Evolutionary conservation across 208 protist species (phyloP).

Genomic region (Wallacemonas collosoma): DNA sequence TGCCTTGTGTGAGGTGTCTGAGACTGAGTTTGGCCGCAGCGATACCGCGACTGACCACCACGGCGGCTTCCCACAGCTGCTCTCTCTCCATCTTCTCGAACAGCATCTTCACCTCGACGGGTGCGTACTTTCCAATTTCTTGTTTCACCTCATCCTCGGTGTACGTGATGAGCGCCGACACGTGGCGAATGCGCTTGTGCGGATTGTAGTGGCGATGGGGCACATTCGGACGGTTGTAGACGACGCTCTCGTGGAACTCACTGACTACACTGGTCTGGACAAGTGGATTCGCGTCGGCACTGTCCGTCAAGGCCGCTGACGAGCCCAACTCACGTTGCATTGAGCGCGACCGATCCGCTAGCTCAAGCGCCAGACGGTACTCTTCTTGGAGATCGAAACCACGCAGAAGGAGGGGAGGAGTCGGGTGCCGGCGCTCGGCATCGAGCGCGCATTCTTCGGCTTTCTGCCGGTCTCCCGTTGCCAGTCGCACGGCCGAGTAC

Average conservation of each 20-base stretch:
- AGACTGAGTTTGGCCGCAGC: conserved; percentile 32
- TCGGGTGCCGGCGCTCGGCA: conserved; percentile 17
- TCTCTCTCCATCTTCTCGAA: conserved; percentile 63
- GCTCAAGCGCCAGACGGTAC: conserved; percentile 21
- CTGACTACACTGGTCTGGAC: conserved; percentile 36
- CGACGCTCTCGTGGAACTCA: conserved; percentile 23
- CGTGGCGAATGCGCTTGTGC: conserved; percentile 37
- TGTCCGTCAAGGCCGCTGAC: not conserved
- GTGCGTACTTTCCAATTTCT: conserved; percentile 31
- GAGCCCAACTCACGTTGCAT: not conserved
- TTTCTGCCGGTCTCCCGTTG: conserved; percentile 34
- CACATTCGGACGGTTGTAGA: conserved; percentile 48
- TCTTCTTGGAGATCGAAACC: conserved; percentile 50
- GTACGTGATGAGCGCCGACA: conserved; percentile 33
- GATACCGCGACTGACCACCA: conserved; percentile 56
- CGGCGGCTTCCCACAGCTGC: conserved; percentile 60
- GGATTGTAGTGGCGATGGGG: conserved; percentile 70
- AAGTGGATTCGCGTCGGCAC: not conserved
- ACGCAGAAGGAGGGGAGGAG: conserved; percentile 14
- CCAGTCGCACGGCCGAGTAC: conserved; percentile 30
- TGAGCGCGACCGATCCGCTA: conserved; percentile 6
- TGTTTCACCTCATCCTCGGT: conserved; percentile 40
- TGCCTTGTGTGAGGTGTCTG: conserved; percentile 52
- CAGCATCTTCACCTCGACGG: conserved; percentile 50
- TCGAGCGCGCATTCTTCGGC: conserved; percentile 29